Evolutionary conservation across 306 rosid species (phyloP).

Genomic region (Cicer pinnatifidum): DNA sequence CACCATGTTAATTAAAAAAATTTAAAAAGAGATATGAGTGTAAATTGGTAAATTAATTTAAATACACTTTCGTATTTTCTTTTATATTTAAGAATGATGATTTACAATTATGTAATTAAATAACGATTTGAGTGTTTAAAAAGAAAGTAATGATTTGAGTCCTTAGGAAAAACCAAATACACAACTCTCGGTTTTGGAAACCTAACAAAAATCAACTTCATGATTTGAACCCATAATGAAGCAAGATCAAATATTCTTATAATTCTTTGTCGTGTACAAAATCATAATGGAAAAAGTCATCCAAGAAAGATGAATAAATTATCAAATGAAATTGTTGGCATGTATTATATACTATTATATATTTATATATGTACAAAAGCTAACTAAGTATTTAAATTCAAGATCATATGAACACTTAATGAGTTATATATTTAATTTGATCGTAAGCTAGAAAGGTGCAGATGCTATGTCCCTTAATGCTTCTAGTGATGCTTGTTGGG

Average conservation of each 20-base stretch:
- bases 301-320: neutral
- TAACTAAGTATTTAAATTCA: neutral
- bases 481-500: neutral
- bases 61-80: no score
- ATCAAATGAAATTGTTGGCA: neutral
- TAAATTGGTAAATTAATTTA: no score
- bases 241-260: neutral
- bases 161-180: neutral
- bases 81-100: no score
- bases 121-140: no score
- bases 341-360: neutral
- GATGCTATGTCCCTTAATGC: constrained; percentile 55
- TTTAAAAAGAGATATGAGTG: no score
- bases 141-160: neutral
- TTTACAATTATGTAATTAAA: no score
- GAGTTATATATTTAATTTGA: neutral
- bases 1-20: no score
- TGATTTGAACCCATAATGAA: neutral
- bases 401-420: neutral
- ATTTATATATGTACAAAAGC: neutral
- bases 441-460: constrained; percentile 62
- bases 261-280: no score
- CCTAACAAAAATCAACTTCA: neutral
- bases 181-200: constrained; percentile 19
- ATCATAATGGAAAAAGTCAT: constrained; percentile 7